Evolutionary conservation across 192 early-diverging fungal genomes (phyloP).

Genomic region (Mortierella alpina): DNA sequence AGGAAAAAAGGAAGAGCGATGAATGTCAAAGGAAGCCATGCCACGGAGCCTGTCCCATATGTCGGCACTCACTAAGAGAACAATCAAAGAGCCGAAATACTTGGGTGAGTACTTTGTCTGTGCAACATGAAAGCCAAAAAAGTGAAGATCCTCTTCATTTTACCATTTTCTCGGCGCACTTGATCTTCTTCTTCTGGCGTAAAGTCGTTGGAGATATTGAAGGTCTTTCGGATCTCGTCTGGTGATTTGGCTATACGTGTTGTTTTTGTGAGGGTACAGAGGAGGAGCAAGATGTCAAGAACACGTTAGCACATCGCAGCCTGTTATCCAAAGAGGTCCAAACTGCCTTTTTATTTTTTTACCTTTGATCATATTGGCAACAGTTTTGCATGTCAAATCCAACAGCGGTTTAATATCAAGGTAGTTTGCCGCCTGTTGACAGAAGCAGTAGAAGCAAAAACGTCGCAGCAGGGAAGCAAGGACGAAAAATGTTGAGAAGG

Average conservation of each 20-base stretch:
- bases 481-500: background rate
- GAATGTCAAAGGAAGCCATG: no score
- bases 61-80: background rate
- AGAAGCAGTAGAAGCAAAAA: background rate
- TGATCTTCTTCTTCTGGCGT: conserved; percentile 96
- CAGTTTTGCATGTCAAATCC: conserved; percentile 97
- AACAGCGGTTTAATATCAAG: conserved; percentile 97
- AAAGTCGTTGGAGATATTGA: conserved; percentile 98
- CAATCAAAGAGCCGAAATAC: background rate
- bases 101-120: background rate
- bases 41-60: no score
- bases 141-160: no score
- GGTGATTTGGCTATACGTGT: conserved; percentile 72
- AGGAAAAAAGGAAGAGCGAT: no score
- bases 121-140: background rate
- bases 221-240: conserved; percentile 93
- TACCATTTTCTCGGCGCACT: conserved; percentile 82
- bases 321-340: background rate
- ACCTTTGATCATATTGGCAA: conserved; percentile 98
- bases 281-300: background rate
- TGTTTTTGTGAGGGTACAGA: background rate
- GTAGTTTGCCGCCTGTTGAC: conserved; percentile 78
- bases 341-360: background rate
- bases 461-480: background rate
- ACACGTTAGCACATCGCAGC: background rate